Evolutionary conservation across 2,329 filamentous ascomycete species (phyloP).

Genomic region (Fusarium anthophilum): DNA sequence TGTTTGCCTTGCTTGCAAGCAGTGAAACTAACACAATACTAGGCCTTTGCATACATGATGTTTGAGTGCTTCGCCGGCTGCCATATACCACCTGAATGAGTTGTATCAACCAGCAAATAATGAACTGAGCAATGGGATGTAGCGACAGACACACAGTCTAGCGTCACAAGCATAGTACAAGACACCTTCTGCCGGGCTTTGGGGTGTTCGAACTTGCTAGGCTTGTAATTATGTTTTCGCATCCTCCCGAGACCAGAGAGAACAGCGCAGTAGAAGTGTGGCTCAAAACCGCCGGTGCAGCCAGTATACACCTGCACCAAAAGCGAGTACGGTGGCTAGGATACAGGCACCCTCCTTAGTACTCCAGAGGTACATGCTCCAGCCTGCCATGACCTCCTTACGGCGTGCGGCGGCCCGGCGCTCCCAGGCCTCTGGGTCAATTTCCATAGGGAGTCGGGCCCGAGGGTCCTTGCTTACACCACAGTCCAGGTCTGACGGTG

Average conservation of each 20-base stretch:
- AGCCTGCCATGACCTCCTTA: constrained; percentile 60
- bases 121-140: background rate
- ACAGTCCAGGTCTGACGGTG: constrained; percentile 40
- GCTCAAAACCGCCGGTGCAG: constrained; percentile 19
- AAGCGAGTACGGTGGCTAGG: constrained; percentile 53
- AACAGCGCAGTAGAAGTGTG: background rate
- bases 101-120: background rate
- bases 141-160: background rate
- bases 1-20: background rate
- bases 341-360: constrained; percentile 61
- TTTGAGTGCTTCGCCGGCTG: constrained; percentile 23
- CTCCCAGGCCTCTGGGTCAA: constrained; percentile 65
- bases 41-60: constrained; percentile 25
- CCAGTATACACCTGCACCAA: constrained; percentile 60
- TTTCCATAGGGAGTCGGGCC: constrained; percentile 57
- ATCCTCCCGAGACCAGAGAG: background rate
- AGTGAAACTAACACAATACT: constrained; percentile 2
- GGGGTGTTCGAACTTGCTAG: background rate
- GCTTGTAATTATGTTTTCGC: background rate
- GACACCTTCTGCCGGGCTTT: background rate
- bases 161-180: background rate
- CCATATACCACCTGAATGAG: constrained; percentile 11
- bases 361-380: constrained; percentile 64
- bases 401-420: constrained; percentile 57
- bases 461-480: constrained; percentile 53